phyloP scores from a whole-genome alignment of 495 filamentous ascomycete genomes.

The Trichoderma reesei region DNA sequence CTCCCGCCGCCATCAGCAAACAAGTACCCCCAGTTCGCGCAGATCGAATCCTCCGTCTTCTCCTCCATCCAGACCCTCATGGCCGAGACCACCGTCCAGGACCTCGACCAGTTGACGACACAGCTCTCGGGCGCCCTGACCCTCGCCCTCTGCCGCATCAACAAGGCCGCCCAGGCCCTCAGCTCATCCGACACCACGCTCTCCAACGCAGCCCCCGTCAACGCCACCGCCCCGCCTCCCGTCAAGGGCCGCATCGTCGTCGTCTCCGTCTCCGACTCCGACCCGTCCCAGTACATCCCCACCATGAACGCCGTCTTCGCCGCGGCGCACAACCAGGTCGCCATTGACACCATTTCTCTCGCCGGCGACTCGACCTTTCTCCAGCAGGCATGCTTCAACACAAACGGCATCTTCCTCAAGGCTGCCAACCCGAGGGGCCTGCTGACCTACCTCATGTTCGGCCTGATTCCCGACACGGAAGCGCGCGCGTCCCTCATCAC shows the following conservation, averaged over 20 bases:
- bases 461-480: constrained; percentile 64
- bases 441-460: constrained; percentile 90
- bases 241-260: constrained; percentile 79
- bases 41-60: constrained; percentile 71
- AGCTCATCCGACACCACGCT: constrained; percentile 19
- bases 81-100: constrained; percentile 46
- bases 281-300: constrained; percentile 86
- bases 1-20: constrained; percentile 44
- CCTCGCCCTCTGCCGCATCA: constrained; percentile 79
- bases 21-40: constrained; percentile 86
- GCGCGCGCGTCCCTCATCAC: constrained; percentile 56
- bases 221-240: constrained; percentile 28
- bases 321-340: constrained; percentile 71
- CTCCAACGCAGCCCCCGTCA: constrained; percentile 21
- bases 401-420: constrained; percentile 76
- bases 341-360: constrained; percentile 83
- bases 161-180: constrained; percentile 43
- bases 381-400: constrained; percentile 88
- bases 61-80: constrained; percentile 60
- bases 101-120: constrained; percentile 53
- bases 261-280: constrained; percentile 69
- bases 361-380: constrained; percentile 77
- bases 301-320: constrained; percentile 98
- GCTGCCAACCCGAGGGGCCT: constrained; percentile 52
- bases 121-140: constrained; percentile 88